These are phyloP conservation scores for Phytophthora vignae DNA, from an alignment of 352 stramenopile species.

Conservation along the genomic window DNA sequence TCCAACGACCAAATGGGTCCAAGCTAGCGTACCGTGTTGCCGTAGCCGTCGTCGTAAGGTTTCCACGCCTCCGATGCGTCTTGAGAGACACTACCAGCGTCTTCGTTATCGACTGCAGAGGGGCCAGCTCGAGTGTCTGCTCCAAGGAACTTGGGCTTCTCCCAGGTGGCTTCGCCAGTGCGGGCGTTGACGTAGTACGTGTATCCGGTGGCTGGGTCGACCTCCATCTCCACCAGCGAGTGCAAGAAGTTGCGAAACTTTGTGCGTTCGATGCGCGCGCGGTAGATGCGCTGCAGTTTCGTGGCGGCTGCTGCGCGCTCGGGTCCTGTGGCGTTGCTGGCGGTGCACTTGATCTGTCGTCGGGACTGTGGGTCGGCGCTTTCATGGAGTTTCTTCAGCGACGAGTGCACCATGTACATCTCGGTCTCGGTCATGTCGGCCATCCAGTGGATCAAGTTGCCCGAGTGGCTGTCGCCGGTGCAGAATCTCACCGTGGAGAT, in stretches of 20 bases:
- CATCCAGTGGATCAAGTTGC: slow-evolving; percentile 50
- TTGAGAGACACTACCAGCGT: slow-evolving; percentile 10
- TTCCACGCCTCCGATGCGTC: slow-evolving; percentile 53
- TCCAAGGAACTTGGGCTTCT: slow-evolving; percentile 44
- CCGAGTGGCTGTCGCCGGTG: slow-evolving; percentile 33
- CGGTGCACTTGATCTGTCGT: slow-evolving; percentile 44
- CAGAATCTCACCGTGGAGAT: slow-evolving; percentile 56
- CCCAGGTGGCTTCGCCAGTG: slow-evolving; percentile 69
- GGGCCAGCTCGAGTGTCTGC: not conserved
- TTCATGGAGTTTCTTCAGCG: slow-evolving; percentile 54
- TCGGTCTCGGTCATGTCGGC: slow-evolving; percentile 63
- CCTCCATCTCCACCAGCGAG: slow-evolving; percentile 62
- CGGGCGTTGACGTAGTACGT: slow-evolving; percentile 74
- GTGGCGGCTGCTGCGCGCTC: slow-evolving; percentile 65
- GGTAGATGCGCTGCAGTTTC: slow-evolving; percentile 78
- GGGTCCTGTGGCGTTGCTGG: slow-evolving; percentile 67
- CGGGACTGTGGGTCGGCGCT: slow-evolving; percentile 14
- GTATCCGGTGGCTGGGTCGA: slow-evolving; percentile 52
- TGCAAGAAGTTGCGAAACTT: slow-evolving; percentile 68
- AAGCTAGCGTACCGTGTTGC: slow-evolving; percentile 58
- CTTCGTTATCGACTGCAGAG: slow-evolving; percentile 4
- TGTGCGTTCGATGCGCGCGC: slow-evolving; percentile 64
- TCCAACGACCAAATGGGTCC: not conserved
- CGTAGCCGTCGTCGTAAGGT: slow-evolving; percentile 62
- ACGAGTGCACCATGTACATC: slow-evolving; percentile 61